phyloP scores from a whole-genome alignment of 148 eudicot genomes.

The Spergularia marina region DNA sequence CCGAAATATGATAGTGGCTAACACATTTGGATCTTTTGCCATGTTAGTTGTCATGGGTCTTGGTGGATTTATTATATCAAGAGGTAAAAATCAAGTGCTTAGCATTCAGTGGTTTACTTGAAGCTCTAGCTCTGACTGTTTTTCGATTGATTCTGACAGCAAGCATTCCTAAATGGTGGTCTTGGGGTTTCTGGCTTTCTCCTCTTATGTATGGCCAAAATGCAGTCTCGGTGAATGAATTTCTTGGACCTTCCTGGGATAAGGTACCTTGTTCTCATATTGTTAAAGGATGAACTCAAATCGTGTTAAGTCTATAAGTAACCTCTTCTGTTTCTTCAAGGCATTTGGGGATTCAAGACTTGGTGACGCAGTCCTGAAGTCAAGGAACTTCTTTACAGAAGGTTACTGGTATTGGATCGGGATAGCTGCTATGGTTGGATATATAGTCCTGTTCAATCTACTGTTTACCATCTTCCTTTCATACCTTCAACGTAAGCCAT shows the following conservation, averaged over 20 bases:
- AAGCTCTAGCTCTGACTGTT: constrained; percentile 6
- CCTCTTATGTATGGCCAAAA: constrained; percentile 94
- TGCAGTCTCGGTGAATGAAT: constrained; percentile 91
- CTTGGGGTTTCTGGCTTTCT: constrained; percentile 98
- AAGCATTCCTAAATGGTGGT: constrained; percentile 86
- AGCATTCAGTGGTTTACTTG: background rate
- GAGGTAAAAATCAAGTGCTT: constrained; percentile 42
- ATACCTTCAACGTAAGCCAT: constrained; percentile 78
- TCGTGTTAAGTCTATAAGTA: background rate
- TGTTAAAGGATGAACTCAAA: background rate
- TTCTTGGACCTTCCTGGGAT: constrained; percentile 95
- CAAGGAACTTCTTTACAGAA: constrained; percentile 73
- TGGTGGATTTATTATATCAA: constrained; percentile 89
- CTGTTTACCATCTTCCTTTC: constrained; percentile 76
- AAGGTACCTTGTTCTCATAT: constrained; percentile 46
- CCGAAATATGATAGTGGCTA: constrained; percentile 93
- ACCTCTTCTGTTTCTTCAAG: constrained; percentile 26
- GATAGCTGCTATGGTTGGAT: constrained; percentile 79
- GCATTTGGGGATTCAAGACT: constrained; percentile 33
- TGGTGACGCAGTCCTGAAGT: constrained; percentile 65
- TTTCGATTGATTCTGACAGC: constrained; percentile 41
- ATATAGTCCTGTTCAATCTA: constrained; percentile 66
- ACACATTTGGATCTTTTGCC: constrained; percentile 99
- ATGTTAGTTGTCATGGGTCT: constrained; percentile 99
- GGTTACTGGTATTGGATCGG: constrained; percentile 99